Conservation (phyloP, 2,329 filamentous ascomycete species). For the Aureobasidium leucospermi region DNA sequence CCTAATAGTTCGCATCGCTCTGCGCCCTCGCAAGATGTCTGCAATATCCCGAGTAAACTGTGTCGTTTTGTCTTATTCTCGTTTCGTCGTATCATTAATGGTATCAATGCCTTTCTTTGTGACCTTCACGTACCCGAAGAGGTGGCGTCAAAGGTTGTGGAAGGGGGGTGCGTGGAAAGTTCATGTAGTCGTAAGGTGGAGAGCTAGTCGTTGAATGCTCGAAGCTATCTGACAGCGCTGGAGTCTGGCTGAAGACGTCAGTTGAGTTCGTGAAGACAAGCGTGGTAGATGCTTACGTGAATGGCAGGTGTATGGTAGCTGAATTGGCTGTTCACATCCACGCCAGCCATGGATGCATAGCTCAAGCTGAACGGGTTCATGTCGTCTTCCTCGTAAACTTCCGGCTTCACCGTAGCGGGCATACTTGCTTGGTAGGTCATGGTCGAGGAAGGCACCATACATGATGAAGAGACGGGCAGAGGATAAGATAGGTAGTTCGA, state of each 20-base stretch:
- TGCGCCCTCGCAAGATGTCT: not conserved
- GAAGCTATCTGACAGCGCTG: constrained; percentile 67
- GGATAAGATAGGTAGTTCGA: constrained; percentile 33
- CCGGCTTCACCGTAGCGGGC: constrained; percentile 52
- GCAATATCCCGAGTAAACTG: not conserved
- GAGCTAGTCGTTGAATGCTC: constrained; percentile 51
- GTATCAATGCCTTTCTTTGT: not conserved
- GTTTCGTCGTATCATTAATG: constrained; percentile 1
- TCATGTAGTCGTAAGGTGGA: constrained; percentile 31
- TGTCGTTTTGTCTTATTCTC: not conserved
- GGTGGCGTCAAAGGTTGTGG: constrained; percentile 66
- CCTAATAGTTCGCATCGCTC: not conserved
- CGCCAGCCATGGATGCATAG: constrained; percentile 58
- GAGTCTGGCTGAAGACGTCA: constrained; percentile 50
- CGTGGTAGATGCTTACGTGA: constrained; percentile 59
- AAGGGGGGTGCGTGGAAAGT: constrained; percentile 58
- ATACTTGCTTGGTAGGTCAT: constrained; percentile 37
- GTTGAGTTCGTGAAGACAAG: not conserved
- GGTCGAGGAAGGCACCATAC: not conserved
- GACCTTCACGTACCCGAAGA: constrained; percentile 25
- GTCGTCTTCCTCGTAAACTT: constrained; percentile 53
- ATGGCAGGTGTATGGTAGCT: constrained; percentile 59
- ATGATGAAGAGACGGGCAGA: constrained; percentile 1
- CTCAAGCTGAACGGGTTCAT: constrained; percentile 61
- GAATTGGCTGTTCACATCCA: constrained; percentile 49